A percentile compares a stretch with the other conserved stretches of the same genome.
Evolutionary conservation across 345 rosid species (phyloP).

Genomic region (Populus simonii): DNA sequence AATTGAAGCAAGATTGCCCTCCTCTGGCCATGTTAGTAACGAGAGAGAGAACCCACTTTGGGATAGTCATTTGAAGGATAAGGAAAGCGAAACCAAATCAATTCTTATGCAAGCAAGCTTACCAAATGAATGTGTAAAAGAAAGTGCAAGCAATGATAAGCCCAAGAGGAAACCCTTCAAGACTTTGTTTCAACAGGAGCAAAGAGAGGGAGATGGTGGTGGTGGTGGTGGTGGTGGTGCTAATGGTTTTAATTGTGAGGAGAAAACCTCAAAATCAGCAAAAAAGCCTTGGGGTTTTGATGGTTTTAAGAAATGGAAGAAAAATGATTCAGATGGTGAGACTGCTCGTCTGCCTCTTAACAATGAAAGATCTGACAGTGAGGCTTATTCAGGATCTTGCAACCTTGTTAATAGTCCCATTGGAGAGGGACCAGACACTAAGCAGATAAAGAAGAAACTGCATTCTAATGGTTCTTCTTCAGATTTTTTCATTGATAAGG

Average conservation of each 20-base stretch:
- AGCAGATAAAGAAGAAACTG: constrained; percentile 58
- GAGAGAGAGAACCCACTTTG: constrained; percentile 44
- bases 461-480: constrained; percentile 64
- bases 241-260: constrained; percentile 25
- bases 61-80: constrained; percentile 30
- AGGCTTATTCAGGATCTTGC: constrained; percentile 32
- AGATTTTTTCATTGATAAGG: constrained; percentile 77
- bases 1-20: constrained; percentile 21
- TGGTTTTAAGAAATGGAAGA: constrained; percentile 68
- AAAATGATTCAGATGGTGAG: constrained; percentile 55
- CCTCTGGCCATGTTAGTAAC: neutral
- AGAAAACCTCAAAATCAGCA: constrained; percentile 36
- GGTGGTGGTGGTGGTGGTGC: constrained; percentile 14
- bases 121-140: constrained; percentile 27
- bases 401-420: constrained; percentile 38
- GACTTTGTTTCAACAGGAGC: constrained; percentile 42
- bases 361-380: constrained; percentile 45
- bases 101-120: constrained; percentile 53
- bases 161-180: constrained; percentile 53
- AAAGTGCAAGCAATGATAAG: constrained; percentile 28
- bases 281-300: constrained; percentile 67
- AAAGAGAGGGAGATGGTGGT: constrained; percentile 18
- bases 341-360: constrained; percentile 55
- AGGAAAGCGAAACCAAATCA: constrained; percentile 43
- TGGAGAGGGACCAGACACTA: constrained; percentile 65